phyloP scores from a whole-genome alignment of 352 stramenopile species.

The Sclerospora graminicola region DNA sequence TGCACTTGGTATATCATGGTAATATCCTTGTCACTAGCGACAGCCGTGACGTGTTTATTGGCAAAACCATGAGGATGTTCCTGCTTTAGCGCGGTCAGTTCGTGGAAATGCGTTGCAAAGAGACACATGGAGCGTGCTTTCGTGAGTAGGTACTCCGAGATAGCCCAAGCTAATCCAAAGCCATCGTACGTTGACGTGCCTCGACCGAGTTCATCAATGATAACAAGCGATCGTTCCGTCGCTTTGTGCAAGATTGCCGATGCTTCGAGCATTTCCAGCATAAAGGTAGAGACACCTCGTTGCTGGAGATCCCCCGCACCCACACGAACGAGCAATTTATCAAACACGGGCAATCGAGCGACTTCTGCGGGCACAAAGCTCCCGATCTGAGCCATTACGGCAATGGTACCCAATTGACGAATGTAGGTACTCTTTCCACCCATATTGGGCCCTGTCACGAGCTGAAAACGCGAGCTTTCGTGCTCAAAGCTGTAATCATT shows the following conservation, averaged over 20 bases:
- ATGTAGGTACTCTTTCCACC: conserved; percentile 99
- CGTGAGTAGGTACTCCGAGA: conserved; percentile 94
- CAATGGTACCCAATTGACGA: conserved; percentile 91
- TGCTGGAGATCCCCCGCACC: conserved; percentile 96
- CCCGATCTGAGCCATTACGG: conserved; percentile 94
- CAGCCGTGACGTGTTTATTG: conserved; percentile 96
- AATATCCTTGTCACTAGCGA: conserved; percentile 70
- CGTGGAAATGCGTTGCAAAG: conserved; percentile 99
- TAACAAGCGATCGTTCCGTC: conserved; percentile 91
- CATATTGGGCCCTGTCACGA: conserved; percentile 99
- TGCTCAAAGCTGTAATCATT: conserved; percentile 93
- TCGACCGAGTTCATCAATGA: conserved; percentile 98
- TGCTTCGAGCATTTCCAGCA: conserved; percentile 99
- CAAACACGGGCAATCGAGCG: conserved; percentile 90
- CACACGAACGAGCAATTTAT: conserved; percentile 94
- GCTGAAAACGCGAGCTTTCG: conserved; percentile 82
- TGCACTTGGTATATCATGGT: conserved; percentile 90
- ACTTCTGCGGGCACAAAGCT: conserved; percentile 92
- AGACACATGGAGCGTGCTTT: conserved; percentile 82
- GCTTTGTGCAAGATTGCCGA: conserved; percentile 93
- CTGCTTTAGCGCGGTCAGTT: conserved; percentile 92
- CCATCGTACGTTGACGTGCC: conserved; percentile 98
- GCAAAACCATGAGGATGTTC: conserved; percentile 59
- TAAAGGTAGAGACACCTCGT: conserved; percentile 98
- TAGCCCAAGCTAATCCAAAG: conserved; percentile 95